phyloP scores from a whole-genome alignment of 352 stramenopile species.

The Phytopythium litorale region DNA sequence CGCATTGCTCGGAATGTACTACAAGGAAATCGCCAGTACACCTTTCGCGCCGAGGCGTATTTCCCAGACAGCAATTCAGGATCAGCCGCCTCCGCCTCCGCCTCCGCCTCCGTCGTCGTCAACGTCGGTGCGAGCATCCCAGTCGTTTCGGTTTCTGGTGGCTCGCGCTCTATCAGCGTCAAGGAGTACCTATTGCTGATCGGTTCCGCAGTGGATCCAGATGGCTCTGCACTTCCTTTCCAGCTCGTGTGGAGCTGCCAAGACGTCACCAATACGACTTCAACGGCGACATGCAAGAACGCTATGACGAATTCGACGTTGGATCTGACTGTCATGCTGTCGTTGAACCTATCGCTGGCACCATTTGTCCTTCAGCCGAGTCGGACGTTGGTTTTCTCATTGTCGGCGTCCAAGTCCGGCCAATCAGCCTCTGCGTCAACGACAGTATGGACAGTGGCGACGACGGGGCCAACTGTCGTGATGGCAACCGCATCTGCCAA shows the following conservation, averaged over 20 bases:
- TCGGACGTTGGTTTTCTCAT: conserved; percentile 40
- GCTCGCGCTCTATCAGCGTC: conserved; percentile 41
- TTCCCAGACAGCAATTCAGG: conserved; percentile 29
- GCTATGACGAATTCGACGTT: conserved; percentile 8
- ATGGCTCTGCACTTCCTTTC: conserved; percentile 29
- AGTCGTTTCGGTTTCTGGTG: conserved; percentile 30
- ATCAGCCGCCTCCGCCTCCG: conserved; percentile 15
- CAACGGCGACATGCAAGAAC: conserved; percentile 15
- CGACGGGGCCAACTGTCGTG: conserved; percentile 41
- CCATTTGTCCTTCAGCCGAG: conserved; percentile 40
- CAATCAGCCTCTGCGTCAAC: conserved; percentile 18
- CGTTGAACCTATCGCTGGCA: conserved; percentile 24
- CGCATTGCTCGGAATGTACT: conserved; percentile 34
- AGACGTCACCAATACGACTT: conserved; percentile 38
- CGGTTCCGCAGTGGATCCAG: conserved; percentile 45
- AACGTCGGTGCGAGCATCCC: conserved; percentile 37
- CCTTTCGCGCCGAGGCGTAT: conserved; percentile 52
- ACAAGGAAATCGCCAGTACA: conserved; percentile 37
- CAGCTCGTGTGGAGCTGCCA: conserved; percentile 46
- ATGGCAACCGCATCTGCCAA: conserved; percentile 26
- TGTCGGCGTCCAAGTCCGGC: conserved; percentile 33
- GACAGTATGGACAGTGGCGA: conserved; percentile 41
- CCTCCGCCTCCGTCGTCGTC: too few species aligned
- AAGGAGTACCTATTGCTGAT: conserved; percentile 51
- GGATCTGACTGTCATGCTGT: conserved; percentile 11